phyloP scores from a whole-genome alignment of 345 rosid species.

The Arabidopsis suecica region DNA sequence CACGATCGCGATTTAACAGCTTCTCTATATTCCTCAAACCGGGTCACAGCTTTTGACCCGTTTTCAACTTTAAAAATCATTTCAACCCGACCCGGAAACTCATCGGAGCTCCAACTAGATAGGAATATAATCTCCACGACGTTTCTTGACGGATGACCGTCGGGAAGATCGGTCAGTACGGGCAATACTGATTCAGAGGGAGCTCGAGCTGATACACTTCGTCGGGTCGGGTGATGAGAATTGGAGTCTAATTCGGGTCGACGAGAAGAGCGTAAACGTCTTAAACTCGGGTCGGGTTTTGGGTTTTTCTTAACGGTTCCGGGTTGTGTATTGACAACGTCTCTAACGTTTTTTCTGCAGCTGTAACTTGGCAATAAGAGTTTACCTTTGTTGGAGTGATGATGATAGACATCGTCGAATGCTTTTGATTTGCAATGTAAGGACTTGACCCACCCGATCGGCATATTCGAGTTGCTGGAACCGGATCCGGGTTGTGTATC shows the following conservation, averaged over 20 bases:
- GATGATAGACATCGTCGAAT: slow-evolving; percentile 77
- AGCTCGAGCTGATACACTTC: slow-evolving; percentile 43
- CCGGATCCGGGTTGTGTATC: slow-evolving; percentile 28
- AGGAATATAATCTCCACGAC: slow-evolving; percentile 96
- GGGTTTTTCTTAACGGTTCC: slow-evolving; percentile 27
- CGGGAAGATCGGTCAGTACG: slow-evolving; percentile 74
- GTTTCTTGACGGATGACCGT: slow-evolving; percentile 90
- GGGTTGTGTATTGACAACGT: slow-evolving; percentile 66
- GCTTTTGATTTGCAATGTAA: slow-evolving; percentile 96
- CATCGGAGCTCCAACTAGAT: slow-evolving; percentile 83
- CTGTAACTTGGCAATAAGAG: slow-evolving; percentile 61
- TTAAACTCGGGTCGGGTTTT: slow-evolving; percentile 38
- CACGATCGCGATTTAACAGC: slow-evolving; percentile 65
- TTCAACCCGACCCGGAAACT: slow-evolving; percentile 82
- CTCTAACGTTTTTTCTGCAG: slow-evolving; percentile 70
- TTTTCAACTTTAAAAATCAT: slow-evolving; percentile 90
- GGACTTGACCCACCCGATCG: slow-evolving; percentile 84
- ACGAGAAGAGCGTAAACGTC: slow-evolving; percentile 30
- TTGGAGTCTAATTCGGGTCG: slow-evolving; percentile 46
- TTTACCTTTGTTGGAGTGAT: slow-evolving; percentile 52
- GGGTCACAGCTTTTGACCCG: slow-evolving; percentile 68
- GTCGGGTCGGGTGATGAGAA: slow-evolving; percentile 45
- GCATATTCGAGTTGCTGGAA: slow-evolving; percentile 61
- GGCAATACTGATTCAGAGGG: slow-evolving; percentile 56
- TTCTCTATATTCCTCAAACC: slow-evolving; percentile 94